Evolutionary conservation across 176 grass and related monocot genomes (phyloP), one percentile per base, ranked within the genome.

Genomic region (Urochloa ruziziensis): DNA sequence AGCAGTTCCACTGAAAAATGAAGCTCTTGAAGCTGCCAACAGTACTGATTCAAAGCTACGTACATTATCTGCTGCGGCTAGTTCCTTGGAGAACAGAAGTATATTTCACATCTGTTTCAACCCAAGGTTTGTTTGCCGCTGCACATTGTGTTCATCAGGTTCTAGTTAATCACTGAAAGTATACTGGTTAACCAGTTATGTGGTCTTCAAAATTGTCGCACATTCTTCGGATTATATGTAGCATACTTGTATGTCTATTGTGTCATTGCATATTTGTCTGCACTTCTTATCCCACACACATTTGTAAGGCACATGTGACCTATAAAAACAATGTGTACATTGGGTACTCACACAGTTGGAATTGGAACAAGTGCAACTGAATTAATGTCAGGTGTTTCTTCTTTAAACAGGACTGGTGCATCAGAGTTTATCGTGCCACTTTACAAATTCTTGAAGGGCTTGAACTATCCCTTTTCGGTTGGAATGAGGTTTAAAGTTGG

Each of bases 351-450:
- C 62, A 64, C 51, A 51, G 23, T 43, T 90, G 19, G 24, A 52
- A n/a, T n/a, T n/a, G n/a, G n/a, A n/a, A n/a, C n/a, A n/a, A n/a
- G 7, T 35, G 10, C n/a, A 10, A 53, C 23, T 74, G 80, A 70
- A 68, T 46, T 83, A 49, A 73, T 86, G 40, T 16, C 21, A 21
- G 8, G 48, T 87, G 23, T 57, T 84, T 49, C 32, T 4, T 82
- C 6, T 28, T 75, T 40, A 25, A 58, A 58, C 74, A 95, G 96
- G 89, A 74, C 74, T 85, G 89, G 87, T 32, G 88, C 91, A 25
- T 99, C 96, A 39, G 91, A 94, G 76, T 99, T 90, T 84, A 92
- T 96, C 73, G 90, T 99, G 61, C 91, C 91, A 10, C 90, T 94
- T 73, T 76, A 83, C 72, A 92, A 91, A 46, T 96, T 99, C 10